phyloP scores from a whole-genome alignment of 495 filamentous ascomycete genomes.

The Cercophora sp. region DNA sequence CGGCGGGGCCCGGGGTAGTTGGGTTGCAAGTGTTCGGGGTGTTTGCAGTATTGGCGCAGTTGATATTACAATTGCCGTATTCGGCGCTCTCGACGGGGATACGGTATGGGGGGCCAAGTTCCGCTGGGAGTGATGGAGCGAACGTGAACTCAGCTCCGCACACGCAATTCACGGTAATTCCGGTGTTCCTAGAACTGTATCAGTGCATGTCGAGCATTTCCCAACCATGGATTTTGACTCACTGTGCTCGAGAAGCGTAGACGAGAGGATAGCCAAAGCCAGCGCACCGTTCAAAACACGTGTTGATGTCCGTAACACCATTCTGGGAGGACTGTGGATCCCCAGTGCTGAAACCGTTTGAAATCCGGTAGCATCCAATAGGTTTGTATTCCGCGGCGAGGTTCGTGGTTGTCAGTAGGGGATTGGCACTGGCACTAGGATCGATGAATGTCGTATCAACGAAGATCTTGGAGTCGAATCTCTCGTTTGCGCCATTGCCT shows the following conservation, averaged over 20 bases:
- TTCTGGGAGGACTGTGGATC: not conserved
- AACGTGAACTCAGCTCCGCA: conserved; percentile 14
- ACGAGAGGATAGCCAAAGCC: conserved; percentile 15
- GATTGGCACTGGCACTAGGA: not conserved
- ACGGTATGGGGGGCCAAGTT: not conserved
- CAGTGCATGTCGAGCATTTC: not conserved
- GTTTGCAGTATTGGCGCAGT: not conserved
- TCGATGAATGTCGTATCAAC: conserved; percentile 21
- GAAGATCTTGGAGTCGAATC: conserved; percentile 14
- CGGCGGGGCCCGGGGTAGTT: not conserved
- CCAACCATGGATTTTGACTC: not conserved
- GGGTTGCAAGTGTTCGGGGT: not conserved
- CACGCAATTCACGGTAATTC: not conserved
- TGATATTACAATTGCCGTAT: not conserved
- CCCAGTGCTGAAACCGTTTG: not conserved
- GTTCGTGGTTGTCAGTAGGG: not conserved
- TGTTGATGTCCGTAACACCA: not conserved
- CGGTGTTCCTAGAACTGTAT: not conserved
- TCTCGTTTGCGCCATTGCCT: conserved; percentile 15
- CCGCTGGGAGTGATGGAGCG: not conserved
- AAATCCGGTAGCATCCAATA: conserved; percentile 11
- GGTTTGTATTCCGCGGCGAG: conserved; percentile 1
- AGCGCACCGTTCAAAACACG: conserved; percentile 8
- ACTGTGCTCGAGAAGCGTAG: not conserved
- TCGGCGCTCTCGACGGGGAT: not conserved